Percentiles rank a stretch among this genome's conserved stretches.
phyloP scores from a whole-genome alignment of 2,329 filamentous ascomycete genomes.

The Aspergillus tamarii region DNA sequence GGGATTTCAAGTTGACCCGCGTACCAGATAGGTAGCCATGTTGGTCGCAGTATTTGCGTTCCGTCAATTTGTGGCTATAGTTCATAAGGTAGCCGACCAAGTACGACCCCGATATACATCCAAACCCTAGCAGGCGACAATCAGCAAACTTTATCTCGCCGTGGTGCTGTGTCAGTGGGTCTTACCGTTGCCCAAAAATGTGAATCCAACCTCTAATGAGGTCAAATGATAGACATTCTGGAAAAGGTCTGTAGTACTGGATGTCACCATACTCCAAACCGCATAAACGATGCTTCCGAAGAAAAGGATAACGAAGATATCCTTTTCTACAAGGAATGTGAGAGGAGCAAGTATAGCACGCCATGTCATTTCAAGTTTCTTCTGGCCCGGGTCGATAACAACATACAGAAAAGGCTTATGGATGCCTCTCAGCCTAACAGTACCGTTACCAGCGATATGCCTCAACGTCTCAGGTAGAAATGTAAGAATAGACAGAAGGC shows the following conservation, averaged over 20 bases:
- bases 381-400: slow-evolving; percentile 21
- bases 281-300: slow-evolving; percentile 52
- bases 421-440: slow-evolving; percentile 42
- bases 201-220: slow-evolving; percentile 44
- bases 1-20: background rate
- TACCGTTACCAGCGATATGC: slow-evolving; percentile 44
- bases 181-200: slow-evolving; percentile 45
- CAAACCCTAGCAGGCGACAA: slow-evolving; percentile 13
- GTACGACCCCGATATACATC: slow-evolving; percentile 29
- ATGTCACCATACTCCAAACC: slow-evolving; percentile 54
- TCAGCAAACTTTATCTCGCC: background rate
- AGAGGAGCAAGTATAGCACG: slow-evolving; percentile 45
- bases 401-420: slow-evolving; percentile 45
- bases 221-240: slow-evolving; percentile 40
- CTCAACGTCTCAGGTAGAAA: slow-evolving; percentile 49
- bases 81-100: slow-evolving; percentile 18
- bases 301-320: slow-evolving; percentile 49
- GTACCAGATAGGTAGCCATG: slow-evolving; percentile 1
- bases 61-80: slow-evolving; percentile 10
- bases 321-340: slow-evolving; percentile 49
- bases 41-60: slow-evolving; percentile 8
- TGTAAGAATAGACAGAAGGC: slow-evolving; percentile 42
- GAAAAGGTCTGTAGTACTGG: slow-evolving; percentile 43
- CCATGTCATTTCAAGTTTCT: slow-evolving; percentile 25
- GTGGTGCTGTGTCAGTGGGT: background rate